A percentile compares a stretch with the other conserved stretches of the same genome.
Conservation (phyloP, 139 green algal species). For the Gonium pectorale region DNA sequence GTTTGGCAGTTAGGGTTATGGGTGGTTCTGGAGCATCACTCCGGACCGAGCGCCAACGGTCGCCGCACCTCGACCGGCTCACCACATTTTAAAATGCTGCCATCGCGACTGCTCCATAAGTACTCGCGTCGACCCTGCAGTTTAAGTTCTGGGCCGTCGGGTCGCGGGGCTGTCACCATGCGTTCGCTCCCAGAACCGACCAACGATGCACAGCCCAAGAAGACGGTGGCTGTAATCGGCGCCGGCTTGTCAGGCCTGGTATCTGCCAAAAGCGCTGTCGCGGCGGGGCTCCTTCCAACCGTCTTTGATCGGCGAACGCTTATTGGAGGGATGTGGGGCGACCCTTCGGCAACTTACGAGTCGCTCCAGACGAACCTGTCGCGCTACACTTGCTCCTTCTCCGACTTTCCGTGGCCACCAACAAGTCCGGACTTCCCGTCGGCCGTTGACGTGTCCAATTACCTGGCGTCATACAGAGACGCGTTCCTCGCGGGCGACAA, state of each 20-base stretch:
- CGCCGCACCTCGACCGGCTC: too few relatives aligned
- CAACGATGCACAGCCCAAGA: too few relatives aligned
- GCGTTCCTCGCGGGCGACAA: not conserved
- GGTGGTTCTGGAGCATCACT: too few relatives aligned
- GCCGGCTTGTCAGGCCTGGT: not conserved
- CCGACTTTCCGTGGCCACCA: conserved; percentile 23
- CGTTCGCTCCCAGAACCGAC: too few relatives aligned
- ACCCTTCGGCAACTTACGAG: not conserved
- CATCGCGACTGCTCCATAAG: too few relatives aligned
- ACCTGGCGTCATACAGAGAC: not conserved
- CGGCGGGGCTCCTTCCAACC: not conserved
- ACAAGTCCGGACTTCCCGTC: not conserved
- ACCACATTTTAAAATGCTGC: too few relatives aligned
- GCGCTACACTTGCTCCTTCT: conserved; percentile 10
- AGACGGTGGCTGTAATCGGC: conserved; percentile 3
- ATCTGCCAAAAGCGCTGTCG: not conserved
- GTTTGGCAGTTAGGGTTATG: too few relatives aligned
- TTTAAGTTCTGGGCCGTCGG: too few relatives aligned
- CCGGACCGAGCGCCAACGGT: too few relatives aligned
- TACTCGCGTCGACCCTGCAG: too few relatives aligned
- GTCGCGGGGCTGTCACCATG: too few relatives aligned
- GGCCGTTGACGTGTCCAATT: not conserved
- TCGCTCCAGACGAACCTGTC: conserved; percentile 18
- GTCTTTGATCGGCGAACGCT: not conserved
- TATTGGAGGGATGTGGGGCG: conserved; percentile 15